Base-by-base conservation (phyloP, 805 yeast genomes). In the Cyberlindnera meyerae region DNA sequence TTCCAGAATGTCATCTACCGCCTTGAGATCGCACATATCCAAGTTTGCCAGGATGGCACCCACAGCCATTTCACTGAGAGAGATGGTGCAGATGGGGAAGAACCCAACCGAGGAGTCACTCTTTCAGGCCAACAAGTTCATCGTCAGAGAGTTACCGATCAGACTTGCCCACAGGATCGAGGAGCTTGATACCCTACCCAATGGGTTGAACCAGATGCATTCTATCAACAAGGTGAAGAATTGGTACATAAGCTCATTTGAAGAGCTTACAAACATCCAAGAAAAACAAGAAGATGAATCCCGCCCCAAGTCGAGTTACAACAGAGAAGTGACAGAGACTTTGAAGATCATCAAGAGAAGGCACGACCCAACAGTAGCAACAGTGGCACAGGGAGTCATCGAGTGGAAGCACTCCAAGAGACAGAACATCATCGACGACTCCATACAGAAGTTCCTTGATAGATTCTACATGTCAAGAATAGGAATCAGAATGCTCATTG, bases 171-270 rank as follows among this genome's bases (percentile, higher is more conserved):
- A 82, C 51, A 73, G 94, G 36, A 95, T 87, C 24, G 79, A 82
- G 54, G 96, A 87, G 52, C 65, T 88, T 41, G 94, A 87, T 28
- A 72, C 74, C 18, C 72, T 93, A 21, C 96, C 96, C 0, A 68
- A 78, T 48, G 88, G 86, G 0, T 67, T 88, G 37, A 72, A 70
- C 47, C 68, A 77, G 21, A 80, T 80, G 77, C 86, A 87, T 2
- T 77, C 87, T 3, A 85, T 89, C 33, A 65, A 73, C 34, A 71
- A 78, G 45, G 96, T 87, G 13, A 73, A 79, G 42, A 77, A 86
- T 55, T 88, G 96, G 96, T 88, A 87, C 57, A 89, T 89, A 1
- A 93, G 86, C 56, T 79, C 90, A 8, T 88, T 88, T 58, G 88
- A 86, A 49, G 90, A 87, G 54, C 70, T 87, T 47, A 76, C 82